These are phyloP conservation scores for Leishmania mexicana DNA, from an alignment of 208 protist genomes.

Conservation along the genomic window DNA sequence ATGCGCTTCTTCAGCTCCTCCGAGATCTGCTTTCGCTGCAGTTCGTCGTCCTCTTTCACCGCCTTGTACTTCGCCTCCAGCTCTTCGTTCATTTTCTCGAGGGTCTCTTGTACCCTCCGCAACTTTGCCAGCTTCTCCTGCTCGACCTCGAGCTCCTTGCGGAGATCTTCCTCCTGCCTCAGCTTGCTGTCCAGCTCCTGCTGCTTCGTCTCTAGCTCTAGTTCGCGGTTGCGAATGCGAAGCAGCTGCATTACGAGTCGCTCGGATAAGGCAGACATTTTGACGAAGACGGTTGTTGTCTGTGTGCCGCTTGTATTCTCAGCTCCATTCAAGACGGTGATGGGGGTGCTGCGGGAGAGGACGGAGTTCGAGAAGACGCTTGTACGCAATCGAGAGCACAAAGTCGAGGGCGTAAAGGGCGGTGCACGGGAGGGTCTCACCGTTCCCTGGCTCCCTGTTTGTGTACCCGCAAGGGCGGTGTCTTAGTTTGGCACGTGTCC, in stretches of 20 bases:
- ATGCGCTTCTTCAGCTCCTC: conserved; percentile 45
- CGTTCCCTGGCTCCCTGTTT: not conserved
- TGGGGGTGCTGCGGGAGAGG: not conserved
- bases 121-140: conserved; percentile 49
- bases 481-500: not conserved
- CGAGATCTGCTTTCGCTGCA: conserved; percentile 39
- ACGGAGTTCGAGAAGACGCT: not conserved
- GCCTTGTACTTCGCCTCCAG: conserved; percentile 51
- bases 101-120: conserved; percentile 32
- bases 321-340: not conserved
- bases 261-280: conserved; percentile 50
- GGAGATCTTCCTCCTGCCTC: conserved; percentile 33
- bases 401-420: not conserved
- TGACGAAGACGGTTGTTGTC: not conserved
- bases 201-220: conserved; percentile 50
- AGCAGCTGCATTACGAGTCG: conserved; percentile 68
- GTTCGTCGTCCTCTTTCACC: conserved; percentile 47
- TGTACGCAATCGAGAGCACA: not conserved
- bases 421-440: not conserved
- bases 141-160: conserved; percentile 30
- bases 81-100: conserved; percentile 54
- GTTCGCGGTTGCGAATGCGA: conserved; percentile 45
- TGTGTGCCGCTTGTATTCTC: not conserved
- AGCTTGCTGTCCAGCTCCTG: conserved; percentile 35
- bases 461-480: not conserved